Conservation (phyloP, 2,329 filamentous ascomycete species). For the Pyrenophora seminiperda region DNA sequence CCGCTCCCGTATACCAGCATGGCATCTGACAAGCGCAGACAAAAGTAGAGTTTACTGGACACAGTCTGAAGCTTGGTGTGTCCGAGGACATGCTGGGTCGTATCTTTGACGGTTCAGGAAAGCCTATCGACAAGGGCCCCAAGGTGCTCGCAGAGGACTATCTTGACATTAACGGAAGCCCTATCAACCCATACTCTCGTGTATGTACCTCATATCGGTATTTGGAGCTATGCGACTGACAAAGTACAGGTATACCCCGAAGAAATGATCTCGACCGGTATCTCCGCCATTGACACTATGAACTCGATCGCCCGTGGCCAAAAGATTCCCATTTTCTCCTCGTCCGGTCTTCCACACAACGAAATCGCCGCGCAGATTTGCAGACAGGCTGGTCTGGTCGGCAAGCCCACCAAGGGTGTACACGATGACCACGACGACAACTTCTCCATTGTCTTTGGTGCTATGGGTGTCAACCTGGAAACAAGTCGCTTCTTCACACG, state of each 20-base stretch:
- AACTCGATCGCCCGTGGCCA: conserved; percentile 90
- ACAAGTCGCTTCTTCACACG: conserved; percentile 97
- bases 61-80: conserved; percentile 97
- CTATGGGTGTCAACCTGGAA: conserved; percentile 99
- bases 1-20: conserved; percentile 15
- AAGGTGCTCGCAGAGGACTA: conserved; percentile 98
- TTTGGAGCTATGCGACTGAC: conserved; percentile 31
- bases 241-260: conserved; percentile 83
- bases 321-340: conserved; percentile 99
- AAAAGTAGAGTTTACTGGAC: conserved; percentile 94
- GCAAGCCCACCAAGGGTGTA: conserved; percentile 89
- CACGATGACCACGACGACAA: conserved; percentile 98
- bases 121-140: conserved; percentile 97
- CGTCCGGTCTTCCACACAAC: conserved; percentile 97
- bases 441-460: conserved; percentile 99
- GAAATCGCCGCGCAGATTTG: conserved; percentile 99
- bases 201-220: conserved; percentile 59
- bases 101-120: conserved; percentile 97
- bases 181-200: conserved; percentile 97
- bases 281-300: conserved; percentile 99
- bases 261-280: conserved; percentile 99
- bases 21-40: conserved; percentile 63
- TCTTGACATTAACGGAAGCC: conserved; percentile 97
- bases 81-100: conserved; percentile 99
- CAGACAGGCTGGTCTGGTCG: conserved; percentile 91